A percentile compares a stretch with the other conserved stretches of the same genome.
phyloP scores from a whole-genome alignment of 2,329 filamentous ascomycete species.

The Periconia digitata region DNA sequence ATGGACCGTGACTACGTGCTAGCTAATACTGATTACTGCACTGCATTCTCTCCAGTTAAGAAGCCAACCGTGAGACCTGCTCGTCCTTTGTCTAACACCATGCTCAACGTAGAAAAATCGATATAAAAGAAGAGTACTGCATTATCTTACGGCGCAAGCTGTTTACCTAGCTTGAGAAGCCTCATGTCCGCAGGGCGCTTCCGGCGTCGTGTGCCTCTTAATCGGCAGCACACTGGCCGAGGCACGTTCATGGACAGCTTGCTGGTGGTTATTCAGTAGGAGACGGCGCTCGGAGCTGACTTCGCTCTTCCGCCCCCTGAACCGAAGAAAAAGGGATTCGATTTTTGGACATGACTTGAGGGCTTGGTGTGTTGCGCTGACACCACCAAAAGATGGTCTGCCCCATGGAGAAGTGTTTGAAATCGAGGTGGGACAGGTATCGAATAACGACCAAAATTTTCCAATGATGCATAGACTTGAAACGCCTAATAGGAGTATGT shows the following conservation, averaged over 20 bases:
- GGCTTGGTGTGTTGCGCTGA: too few relatives aligned
- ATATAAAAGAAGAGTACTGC: constrained; percentile 10
- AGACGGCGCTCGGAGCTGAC: constrained; percentile 4
- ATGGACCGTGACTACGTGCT: not conserved
- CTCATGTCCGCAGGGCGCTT: constrained; percentile 12
- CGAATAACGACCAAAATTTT: too few relatives aligned
- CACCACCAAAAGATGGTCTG: too few relatives aligned
- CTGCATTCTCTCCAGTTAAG: not conserved
- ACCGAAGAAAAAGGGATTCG: too few relatives aligned
- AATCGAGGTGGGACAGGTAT: too few relatives aligned
- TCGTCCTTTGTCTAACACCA: constrained; percentile 13
- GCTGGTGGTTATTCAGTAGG: constrained; percentile 5
- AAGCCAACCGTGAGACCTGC: constrained; percentile 14
- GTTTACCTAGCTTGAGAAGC: constrained; percentile 5
- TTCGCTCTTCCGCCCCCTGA: constrained; percentile 5
- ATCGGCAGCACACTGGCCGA: constrained; percentile 13
- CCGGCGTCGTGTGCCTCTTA: constrained; percentile 14
- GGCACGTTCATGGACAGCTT: constrained; percentile 5
- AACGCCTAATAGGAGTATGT: too few relatives aligned
- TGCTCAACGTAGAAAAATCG: constrained; percentile 20
- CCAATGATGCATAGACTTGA: too few relatives aligned
- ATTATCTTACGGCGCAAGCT: constrained; percentile 2
- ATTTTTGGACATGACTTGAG: too few relatives aligned
- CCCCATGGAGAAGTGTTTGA: too few relatives aligned
- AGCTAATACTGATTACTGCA: not conserved